Percentiles rank a stretch among this genome's conserved stretches.
phyloP scores from a whole-genome alignment of 2,329 filamentous ascomycete genomes.

The Aspergillus aculeatus region DNA sequence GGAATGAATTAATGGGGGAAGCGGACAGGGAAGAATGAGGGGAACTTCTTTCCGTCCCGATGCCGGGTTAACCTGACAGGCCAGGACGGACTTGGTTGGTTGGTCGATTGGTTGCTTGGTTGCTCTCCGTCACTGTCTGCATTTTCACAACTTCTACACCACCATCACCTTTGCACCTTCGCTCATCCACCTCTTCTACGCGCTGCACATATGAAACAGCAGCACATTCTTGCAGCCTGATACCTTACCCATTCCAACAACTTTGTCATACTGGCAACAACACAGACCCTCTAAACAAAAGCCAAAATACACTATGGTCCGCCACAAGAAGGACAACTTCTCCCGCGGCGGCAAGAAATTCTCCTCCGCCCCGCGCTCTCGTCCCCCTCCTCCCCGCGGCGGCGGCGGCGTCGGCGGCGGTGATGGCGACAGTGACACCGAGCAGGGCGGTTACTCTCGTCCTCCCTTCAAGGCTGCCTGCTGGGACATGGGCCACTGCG shows the following conservation, averaged over 20 bases:
- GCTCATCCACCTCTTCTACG: neutral
- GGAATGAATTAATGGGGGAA: neutral
- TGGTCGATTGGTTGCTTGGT: too few species aligned
- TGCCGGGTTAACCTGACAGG: too few species aligned
- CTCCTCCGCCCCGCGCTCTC: conserved; percentile 56
- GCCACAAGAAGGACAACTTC: conserved; percentile 89
- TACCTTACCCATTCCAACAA: too few species aligned
- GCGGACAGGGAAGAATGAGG: neutral
- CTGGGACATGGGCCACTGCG: conserved; percentile 97
- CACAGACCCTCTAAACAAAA: neutral
- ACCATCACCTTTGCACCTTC: neutral
- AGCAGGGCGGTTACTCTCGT: conserved; percentile 27
- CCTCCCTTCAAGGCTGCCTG: conserved; percentile 83
- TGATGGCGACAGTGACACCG: conserved; percentile 31
- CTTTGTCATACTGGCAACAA: too few species aligned
- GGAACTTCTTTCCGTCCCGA: neutral
- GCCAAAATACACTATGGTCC: conserved; percentile 67
- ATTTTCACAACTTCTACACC: neutral
- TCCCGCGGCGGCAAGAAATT: conserved; percentile 71
- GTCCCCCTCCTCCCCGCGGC: conserved; percentile 48
- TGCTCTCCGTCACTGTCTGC: neutral
- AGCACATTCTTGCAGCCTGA: too few species aligned
- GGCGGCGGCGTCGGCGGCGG: conserved; percentile 43
- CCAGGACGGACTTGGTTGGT: too few species aligned
- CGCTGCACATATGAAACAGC: too few species aligned